Evolutionary conservation across 2,329 filamentous ascomycete species (phyloP).

Genomic region (Macrophomina phaseolina): DNA sequence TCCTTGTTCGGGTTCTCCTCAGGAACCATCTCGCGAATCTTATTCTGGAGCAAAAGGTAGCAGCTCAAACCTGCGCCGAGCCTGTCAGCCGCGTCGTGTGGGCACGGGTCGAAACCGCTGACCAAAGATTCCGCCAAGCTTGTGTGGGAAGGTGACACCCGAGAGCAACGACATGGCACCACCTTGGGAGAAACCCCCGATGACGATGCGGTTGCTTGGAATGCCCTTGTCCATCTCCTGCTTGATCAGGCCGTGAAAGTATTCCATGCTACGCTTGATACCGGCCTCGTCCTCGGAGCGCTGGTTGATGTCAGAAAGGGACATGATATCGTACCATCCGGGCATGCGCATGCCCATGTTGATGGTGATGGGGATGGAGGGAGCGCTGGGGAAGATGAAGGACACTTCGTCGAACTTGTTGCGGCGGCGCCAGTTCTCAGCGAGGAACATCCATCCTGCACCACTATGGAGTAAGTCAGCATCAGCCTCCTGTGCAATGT

Average conservation of each 20-base stretch:
- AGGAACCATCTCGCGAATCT: constrained; percentile 58
- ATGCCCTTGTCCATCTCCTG: constrained; percentile 82
- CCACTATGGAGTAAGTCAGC: constrained; percentile 18
- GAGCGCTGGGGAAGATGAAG: constrained; percentile 93
- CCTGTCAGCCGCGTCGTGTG: neutral
- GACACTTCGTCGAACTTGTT: constrained; percentile 86
- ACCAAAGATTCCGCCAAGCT: constrained; percentile 84
- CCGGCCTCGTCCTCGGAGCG: constrained; percentile 71
- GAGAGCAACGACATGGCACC: constrained; percentile 85
- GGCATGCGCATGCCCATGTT: constrained; percentile 82
- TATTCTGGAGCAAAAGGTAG: constrained; percentile 75
- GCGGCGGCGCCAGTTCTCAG: constrained; percentile 84
- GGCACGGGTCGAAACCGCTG: neutral
- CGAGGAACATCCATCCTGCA: constrained; percentile 67
- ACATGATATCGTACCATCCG: constrained; percentile 80
- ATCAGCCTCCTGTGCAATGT: neutral
- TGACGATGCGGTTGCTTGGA: constrained; percentile 78
- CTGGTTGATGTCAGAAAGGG: constrained; percentile 52
- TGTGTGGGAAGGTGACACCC: constrained; percentile 73
- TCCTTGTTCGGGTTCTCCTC: constrained; percentile 66
- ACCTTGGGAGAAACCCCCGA: constrained; percentile 86
- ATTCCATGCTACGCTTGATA: constrained; percentile 73
- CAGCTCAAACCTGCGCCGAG: constrained; percentile 65
- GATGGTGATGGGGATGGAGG: constrained; percentile 82
- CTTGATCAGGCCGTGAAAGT: constrained; percentile 80